Evolutionary conservation across 257 asterid genomes (phyloP).

Genomic region (Penstemon barbatus): DNA sequence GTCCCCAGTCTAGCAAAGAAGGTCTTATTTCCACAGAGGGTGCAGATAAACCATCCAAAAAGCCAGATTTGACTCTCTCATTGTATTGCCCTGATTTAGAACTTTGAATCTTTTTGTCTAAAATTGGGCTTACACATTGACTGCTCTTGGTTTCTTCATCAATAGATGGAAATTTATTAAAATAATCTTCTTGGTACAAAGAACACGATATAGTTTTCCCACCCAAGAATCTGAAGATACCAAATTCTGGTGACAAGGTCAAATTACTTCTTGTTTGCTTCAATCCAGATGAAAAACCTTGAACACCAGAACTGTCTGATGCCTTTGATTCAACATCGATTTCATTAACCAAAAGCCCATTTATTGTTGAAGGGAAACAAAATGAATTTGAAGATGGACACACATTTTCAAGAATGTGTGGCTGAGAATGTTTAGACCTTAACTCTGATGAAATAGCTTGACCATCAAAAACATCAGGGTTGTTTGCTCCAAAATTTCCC

Average conservation of each 20-base stretch:
- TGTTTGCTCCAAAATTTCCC: constrained; percentile 21
- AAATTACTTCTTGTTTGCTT: constrained; percentile 35
- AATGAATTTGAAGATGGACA: constrained; percentile 49
- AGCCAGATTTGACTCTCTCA: constrained; percentile 32
- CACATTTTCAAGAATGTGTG: constrained; percentile 17
- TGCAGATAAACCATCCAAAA: constrained; percentile 32
- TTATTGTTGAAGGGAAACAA: constrained; percentile 71
- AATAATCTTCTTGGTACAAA: constrained; percentile 38
- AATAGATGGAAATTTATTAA: constrained; percentile 25
- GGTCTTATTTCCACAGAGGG: constrained; percentile 67
- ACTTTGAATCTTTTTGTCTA: constrained; percentile 27
- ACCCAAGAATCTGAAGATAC: constrained; percentile 42
- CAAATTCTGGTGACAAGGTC: constrained; percentile 43
- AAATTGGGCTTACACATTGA: constrained; percentile 35
- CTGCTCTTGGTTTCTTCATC: constrained; percentile 27
- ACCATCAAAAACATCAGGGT: constrained; percentile 32
- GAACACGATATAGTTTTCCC: constrained; percentile 61
- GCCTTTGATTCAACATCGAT: constrained; percentile 25
- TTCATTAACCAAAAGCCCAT: constrained; percentile 28
- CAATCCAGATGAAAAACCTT: constrained; percentile 28
- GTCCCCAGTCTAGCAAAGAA: constrained; percentile 70
- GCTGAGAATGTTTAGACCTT: constrained; percentile 28
- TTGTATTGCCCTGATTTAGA: constrained; percentile 32
- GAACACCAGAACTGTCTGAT: constrained; percentile 32
- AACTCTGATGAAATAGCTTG: constrained; percentile 31